Percentiles rank a stretch among this genome's conserved stretches.
phyloP scores from a whole-genome alignment of 169 alveolate species.

The Plasmodium fragile region DNA sequence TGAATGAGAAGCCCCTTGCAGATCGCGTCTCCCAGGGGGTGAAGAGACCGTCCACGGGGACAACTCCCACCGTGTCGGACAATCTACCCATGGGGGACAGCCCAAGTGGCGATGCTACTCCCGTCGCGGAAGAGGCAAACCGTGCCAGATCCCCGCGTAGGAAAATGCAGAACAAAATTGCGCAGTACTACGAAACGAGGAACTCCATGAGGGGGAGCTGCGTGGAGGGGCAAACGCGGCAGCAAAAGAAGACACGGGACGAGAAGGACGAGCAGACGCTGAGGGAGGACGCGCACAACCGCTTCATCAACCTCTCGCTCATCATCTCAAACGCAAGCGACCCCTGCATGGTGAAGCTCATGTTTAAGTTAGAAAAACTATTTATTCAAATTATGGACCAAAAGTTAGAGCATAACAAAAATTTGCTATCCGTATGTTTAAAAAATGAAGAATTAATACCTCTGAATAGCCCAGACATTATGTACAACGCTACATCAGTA shows the following conservation, averaged over 20 bases:
- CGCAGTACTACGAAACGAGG: slow-evolving; percentile 37
- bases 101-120: neutral
- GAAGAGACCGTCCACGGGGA: too few species aligned
- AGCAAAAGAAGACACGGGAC: neutral
- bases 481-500: slow-evolving; percentile 64
- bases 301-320: slow-evolving; percentile 48
- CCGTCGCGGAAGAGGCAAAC: neutral
- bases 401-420: slow-evolving; percentile 46
- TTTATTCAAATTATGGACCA: slow-evolving; percentile 55
- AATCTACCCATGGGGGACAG: neutral
- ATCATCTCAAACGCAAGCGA: slow-evolving; percentile 54
- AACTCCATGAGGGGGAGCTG: neutral
- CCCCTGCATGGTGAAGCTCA: slow-evolving; percentile 72
- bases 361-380: slow-evolving; percentile 67
- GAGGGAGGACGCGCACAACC: neutral
- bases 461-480: slow-evolving; percentile 37
- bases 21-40: neutral
- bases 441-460: slow-evolving; percentile 60
- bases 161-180: slow-evolving; percentile 27
- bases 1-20: neutral
- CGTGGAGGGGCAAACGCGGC: neutral
- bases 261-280: neutral
- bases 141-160: neutral
- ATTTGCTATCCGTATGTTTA: slow-evolving; percentile 29
- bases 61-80: neutral